Evolutionary conservation across 257 asterid species (phyloP).

Genomic region (Forsythia suspensa): DNA sequence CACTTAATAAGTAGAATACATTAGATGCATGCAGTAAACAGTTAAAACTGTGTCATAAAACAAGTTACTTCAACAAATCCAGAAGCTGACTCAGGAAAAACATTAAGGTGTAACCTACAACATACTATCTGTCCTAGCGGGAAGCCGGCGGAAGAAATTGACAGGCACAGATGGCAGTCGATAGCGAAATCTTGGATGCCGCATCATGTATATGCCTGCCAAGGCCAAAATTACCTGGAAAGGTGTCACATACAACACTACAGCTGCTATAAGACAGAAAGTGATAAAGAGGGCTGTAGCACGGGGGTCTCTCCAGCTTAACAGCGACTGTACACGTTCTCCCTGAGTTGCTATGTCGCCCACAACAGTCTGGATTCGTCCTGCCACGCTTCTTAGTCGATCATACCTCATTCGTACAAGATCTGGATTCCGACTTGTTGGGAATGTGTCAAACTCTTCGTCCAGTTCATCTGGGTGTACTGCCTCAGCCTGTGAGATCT

Average conservation of each 20-base stretch:
- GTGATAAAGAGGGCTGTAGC: slow-evolving; percentile 82
- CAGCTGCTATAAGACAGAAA: slow-evolving; percentile 69
- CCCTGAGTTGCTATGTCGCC: slow-evolving; percentile 90
- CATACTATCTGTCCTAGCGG: slow-evolving; percentile 75
- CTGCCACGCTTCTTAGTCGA: slow-evolving; percentile 80
- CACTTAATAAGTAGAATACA: background rate
- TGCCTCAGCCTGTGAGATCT: slow-evolving; percentile 78
- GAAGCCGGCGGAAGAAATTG: slow-evolving; percentile 81
- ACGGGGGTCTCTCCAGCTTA: slow-evolving; percentile 94
- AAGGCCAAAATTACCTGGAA: slow-evolving; percentile 77
- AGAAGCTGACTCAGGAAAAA: background rate
- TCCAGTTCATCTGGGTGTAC: slow-evolving; percentile 83
- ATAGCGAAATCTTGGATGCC: slow-evolving; percentile 87
- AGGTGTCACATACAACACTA: slow-evolving; percentile 73
- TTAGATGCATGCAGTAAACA: background rate
- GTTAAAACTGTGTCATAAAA: background rate
- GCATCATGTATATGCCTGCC: slow-evolving; percentile 70
- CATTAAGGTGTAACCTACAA: slow-evolving; percentile 32
- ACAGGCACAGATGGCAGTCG: slow-evolving; percentile 73
- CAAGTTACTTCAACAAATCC: slow-evolving; percentile 6
- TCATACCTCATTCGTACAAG: slow-evolving; percentile 82
- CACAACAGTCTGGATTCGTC: slow-evolving; percentile 82
- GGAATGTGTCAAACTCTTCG: slow-evolving; percentile 82
- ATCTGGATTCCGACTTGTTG: slow-evolving; percentile 72
- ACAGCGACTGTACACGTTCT: slow-evolving; percentile 63